Evolutionary conservation across 2,329 filamentous ascomycete species (phyloP).

Genomic region (Trichoderma harzianum): DNA sequence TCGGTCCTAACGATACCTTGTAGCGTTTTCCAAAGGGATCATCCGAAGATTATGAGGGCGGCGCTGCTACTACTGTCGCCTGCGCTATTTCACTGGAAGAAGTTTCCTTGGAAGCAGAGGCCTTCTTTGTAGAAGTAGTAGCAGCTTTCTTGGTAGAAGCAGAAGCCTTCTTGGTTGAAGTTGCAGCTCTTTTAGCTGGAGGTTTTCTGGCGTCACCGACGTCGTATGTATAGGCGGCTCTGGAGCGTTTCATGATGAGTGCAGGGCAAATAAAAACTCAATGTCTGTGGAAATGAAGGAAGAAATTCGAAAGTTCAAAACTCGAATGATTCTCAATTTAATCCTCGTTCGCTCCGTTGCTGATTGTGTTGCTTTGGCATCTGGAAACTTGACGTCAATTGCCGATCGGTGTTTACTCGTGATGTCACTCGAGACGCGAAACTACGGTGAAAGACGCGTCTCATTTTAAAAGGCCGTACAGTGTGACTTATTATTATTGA

Average conservation of each 20-base stretch:
- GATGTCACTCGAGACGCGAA: neutral
- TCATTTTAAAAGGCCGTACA: no score
- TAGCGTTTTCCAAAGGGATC: neutral
- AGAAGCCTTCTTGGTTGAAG: neutral
- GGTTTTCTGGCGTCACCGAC: neutral
- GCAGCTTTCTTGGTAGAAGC: neutral
- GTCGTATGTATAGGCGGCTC: neutral
- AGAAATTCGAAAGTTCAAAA: neutral
- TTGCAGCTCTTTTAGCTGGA: neutral
- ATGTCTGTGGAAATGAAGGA: no score
- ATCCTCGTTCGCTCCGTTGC: neutral
- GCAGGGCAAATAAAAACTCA: neutral
- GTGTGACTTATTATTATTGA: no score
- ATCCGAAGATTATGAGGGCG: neutral
- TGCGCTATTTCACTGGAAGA: neutral
- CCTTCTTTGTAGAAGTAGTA: neutral
- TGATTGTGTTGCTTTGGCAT: neutral
- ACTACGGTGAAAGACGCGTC: neutral
- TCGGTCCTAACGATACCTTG: conserved; percentile 17
- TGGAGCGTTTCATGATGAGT: neutral
- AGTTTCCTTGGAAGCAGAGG: neutral
- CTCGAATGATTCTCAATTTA: neutral
- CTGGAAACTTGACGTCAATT: neutral
- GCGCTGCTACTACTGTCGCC: neutral
- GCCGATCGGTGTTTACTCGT: neutral